These are phyloP conservation scores for Aspergillus pseudonomiae DNA, from an alignment of 2,329 filamentous ascomycete genomes.

Conservation along the genomic window DNA sequence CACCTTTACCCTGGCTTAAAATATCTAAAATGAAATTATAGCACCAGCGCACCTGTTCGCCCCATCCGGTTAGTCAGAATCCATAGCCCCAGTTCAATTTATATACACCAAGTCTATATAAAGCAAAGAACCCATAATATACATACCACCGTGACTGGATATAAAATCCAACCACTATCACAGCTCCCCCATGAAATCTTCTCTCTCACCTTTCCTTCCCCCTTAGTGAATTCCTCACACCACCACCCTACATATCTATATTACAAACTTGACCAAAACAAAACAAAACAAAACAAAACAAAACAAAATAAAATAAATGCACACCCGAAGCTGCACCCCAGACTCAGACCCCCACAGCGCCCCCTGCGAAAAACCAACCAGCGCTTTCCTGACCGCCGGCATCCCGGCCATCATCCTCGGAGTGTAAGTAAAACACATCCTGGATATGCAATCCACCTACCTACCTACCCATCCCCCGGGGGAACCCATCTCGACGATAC, in stretches of 20 bases:
- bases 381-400: background rate
- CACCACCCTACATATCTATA: background rate
- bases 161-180: background rate
- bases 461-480: too few species aligned
- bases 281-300: background rate
- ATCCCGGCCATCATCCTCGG: background rate
- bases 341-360: background rate
- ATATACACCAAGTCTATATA: background rate
- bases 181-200: background rate
- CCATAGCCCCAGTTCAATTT: background rate
- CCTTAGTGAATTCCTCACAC: too few species aligned
- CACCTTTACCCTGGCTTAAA: background rate
- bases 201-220: too few species aligned
- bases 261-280: background rate
- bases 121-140: too few species aligned
- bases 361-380: background rate
- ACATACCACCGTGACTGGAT: background rate
- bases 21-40: background rate
- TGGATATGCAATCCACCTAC: too few species aligned
- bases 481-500: too few species aligned
- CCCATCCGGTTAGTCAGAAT: background rate
- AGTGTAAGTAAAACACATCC: background rate
- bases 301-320: background rate
- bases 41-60: background rate
- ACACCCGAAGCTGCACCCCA: background rate